Evolutionary conservation across 768 basidiomycete genomes (phyloP), one percentile per base, ranked within the genome.

Genomic region (Macrolepiota albuminosa): DNA sequence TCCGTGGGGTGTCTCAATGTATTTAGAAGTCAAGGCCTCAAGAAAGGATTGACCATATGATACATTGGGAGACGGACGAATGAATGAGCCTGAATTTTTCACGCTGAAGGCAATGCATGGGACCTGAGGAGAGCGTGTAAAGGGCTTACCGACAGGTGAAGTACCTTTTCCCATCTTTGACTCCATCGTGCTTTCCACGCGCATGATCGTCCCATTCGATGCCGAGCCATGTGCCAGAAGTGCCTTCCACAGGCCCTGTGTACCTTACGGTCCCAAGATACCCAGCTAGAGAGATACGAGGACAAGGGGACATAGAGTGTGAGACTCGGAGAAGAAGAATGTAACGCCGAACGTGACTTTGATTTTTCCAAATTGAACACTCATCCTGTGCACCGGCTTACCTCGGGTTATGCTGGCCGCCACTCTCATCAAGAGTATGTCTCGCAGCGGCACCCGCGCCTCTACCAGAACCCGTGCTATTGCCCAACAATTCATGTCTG

Each of bases 201-300:
- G 70, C 61, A 21, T 86, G 81, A 67, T 93, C 87, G 68, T 98
- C 96, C 92, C 95, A 98, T 74, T 98, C 96, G 50, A 98, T 83
- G n/a, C 96, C 96, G n/a, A 95, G 79, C 95, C 95, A 98, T 13
- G 72, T 65, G 4, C 90, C 91, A 3, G 73, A 67, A 0, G 90
- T 85, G 14, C 81, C 81, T 18, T 83, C 75, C 21, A 95, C 85
- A 1, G 70, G 63, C 2, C 93, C 93, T 14, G 81, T 72, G 67
- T 82, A 95, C 72, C 73, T 84, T 62, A 96, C 72, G 4, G 91
- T 93, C 2, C 89, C 93, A 47, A 82, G 68, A 66, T 85, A 69
- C 21, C 79, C 82, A 56, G 78, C 73, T 56, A 81, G 71, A 63
- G 63, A 72, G 65, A 93, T 76, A 57, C 91, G 84, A 48, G 82